Conservation (phyloP, 1,284 basidiomycete genomes). For the Apiotrichum montevideense region DNA sequence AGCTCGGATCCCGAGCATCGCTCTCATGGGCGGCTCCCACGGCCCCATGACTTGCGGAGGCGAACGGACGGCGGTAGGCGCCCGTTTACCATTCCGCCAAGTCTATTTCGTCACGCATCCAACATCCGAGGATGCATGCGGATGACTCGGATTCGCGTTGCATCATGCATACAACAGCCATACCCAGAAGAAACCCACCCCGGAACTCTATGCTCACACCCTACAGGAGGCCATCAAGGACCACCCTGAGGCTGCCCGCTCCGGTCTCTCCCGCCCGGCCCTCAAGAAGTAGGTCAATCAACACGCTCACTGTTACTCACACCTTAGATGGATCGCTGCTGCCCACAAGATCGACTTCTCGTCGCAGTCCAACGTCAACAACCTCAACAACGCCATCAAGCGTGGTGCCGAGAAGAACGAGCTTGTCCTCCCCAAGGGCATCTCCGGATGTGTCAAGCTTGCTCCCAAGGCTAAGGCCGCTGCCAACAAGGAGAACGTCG, state of each 20-base stretch:
- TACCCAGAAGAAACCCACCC: neutral
- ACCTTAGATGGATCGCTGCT: conserved; percentile 62
- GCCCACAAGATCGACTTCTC: conserved; percentile 73
- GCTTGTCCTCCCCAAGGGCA: conserved; percentile 83
- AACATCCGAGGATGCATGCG: neutral
- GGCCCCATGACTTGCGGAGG: neutral
- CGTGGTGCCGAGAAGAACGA: conserved; percentile 70
- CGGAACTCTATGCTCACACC: neutral
- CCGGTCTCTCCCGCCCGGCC: conserved; percentile 79
- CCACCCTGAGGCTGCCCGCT: conserved; percentile 68
- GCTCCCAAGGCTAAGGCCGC: conserved; percentile 51
- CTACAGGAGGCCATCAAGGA: conserved; percentile 66
- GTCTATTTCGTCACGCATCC: neutral
- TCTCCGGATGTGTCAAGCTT: conserved; percentile 70
- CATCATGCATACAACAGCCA: neutral
- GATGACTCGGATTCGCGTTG: neutral
- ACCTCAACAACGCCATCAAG: conserved; percentile 74
- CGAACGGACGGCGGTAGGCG: neutral
- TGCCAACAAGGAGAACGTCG: conserved; percentile 55
- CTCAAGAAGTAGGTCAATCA: conserved; percentile 72
- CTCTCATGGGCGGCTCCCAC: neutral
- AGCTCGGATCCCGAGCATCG: neutral
- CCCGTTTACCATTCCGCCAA: neutral
- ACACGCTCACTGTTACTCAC: conserved; percentile 18
- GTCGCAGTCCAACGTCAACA: conserved; percentile 63